These are phyloP conservation scores for Petunia axillaris DNA, from an alignment of 257 asterid genomes.

Conservation along the genomic window DNA sequence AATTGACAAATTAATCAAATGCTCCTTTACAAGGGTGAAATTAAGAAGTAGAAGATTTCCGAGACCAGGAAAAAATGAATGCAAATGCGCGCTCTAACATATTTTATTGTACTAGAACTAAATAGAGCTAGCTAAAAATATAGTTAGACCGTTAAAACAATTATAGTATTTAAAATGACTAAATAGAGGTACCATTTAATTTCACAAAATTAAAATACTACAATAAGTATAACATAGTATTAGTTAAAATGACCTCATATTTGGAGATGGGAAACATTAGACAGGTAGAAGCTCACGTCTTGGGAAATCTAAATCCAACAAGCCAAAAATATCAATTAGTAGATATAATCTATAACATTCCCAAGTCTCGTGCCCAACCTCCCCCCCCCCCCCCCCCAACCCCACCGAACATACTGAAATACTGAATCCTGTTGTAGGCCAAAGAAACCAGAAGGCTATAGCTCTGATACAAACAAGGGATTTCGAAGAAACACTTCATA, in stretches of 20 bases:
- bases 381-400: background rate
- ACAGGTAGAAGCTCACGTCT: background rate
- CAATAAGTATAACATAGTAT: no score
- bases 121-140: background rate
- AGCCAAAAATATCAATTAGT: background rate
- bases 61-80: background rate
- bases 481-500: background rate
- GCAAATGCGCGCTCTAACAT: background rate
- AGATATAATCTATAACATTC: background rate
- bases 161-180: no score
- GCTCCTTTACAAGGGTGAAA: background rate
- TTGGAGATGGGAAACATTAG: no score
- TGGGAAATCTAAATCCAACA: background rate
- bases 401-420: no score
- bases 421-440: background rate
- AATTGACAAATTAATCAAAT: background rate
- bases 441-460: background rate
- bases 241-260: no score
- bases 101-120: background rate
- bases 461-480: background rate
- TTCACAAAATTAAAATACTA: no score
- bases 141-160: no score
- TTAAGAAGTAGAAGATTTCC: background rate
- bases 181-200: no score
- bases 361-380: conserved; percentile 9